A percentile compares a stretch with the other conserved stretches of the same genome.
Conservation (phyloP, 2,329 filamentous ascomycete species). For the Paecilomyces niveus region DNA sequence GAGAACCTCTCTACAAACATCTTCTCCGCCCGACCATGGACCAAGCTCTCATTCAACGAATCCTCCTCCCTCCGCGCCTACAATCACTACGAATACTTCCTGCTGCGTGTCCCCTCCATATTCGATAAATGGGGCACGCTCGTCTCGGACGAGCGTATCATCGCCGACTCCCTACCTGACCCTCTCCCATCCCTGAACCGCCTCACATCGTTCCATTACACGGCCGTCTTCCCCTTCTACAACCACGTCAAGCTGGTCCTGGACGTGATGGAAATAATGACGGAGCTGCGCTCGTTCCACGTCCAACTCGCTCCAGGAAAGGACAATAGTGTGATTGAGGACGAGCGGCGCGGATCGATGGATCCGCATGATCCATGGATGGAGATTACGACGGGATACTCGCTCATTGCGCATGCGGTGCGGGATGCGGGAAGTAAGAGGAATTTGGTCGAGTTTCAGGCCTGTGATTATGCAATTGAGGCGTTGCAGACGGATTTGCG, state of each 20-base stretch:
- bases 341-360: constrained; percentile 32
- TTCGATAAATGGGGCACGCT: constrained; percentile 39
- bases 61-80: constrained; percentile 67
- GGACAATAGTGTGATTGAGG: constrained; percentile 28
- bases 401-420: constrained; percentile 35
- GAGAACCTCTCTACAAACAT: constrained; percentile 30
- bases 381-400: constrained; percentile 48
- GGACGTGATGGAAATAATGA: constrained; percentile 42
- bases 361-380: constrained; percentile 44
- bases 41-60: constrained; percentile 62
- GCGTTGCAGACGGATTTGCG: constrained; percentile 20
- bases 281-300: constrained; percentile 47
- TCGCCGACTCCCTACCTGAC: constrained; percentile 21
- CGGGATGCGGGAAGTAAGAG: constrained; percentile 14
- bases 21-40: constrained; percentile 58
- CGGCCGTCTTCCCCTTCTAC: constrained; percentile 61
- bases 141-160: constrained; percentile 20
- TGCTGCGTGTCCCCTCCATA: constrained; percentile 57
- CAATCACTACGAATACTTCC: constrained; percentile 63
- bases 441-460: constrained; percentile 17
- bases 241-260: constrained; percentile 48
- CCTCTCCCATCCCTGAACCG: constrained; percentile 38
- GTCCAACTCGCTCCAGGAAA: constrained; percentile 44
- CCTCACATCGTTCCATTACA: constrained; percentile 46
- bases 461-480: constrained; percentile 25